Conservation (phyloP, 164 flowering plant species). For the Aristolochia contorta region DNA sequence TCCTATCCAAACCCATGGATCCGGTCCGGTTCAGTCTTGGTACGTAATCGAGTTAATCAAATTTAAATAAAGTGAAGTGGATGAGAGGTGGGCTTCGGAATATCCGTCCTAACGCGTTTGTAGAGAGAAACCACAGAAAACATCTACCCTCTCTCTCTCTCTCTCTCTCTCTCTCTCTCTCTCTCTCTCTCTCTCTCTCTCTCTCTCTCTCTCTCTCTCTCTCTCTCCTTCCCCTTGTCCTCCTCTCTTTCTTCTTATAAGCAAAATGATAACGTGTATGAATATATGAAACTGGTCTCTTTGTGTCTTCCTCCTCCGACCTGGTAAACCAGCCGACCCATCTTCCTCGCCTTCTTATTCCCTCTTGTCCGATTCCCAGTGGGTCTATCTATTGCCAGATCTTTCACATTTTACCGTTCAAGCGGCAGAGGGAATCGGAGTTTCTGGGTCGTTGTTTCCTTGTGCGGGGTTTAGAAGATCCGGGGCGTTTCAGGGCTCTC, state of each 20-base stretch:
- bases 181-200: too few relatives aligned
- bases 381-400: background rate
- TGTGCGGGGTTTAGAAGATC: background rate
- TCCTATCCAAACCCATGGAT: too few relatives aligned
- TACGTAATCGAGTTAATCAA: background rate
- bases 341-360: background rate
- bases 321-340: background rate
- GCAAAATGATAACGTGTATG: too few relatives aligned
- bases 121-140: background rate
- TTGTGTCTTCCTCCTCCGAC: background rate
- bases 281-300: background rate
- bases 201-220: too few relatives aligned
- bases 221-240: too few relatives aligned
- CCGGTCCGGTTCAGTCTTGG: too few relatives aligned
- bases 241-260: too few relatives aligned
- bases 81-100: background rate
- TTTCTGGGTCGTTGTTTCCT: background rate
- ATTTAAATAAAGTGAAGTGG: background rate
- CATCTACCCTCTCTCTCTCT: too few relatives aligned
- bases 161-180: too few relatives aligned
- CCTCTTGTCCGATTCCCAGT: background rate
- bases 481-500: background rate
- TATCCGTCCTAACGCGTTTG: constrained; percentile 2
- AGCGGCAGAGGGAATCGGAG: background rate
- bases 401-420: background rate